phyloP scores from a whole-genome alignment of 257 asterid genomes.

The Ilex asprella region DNA sequence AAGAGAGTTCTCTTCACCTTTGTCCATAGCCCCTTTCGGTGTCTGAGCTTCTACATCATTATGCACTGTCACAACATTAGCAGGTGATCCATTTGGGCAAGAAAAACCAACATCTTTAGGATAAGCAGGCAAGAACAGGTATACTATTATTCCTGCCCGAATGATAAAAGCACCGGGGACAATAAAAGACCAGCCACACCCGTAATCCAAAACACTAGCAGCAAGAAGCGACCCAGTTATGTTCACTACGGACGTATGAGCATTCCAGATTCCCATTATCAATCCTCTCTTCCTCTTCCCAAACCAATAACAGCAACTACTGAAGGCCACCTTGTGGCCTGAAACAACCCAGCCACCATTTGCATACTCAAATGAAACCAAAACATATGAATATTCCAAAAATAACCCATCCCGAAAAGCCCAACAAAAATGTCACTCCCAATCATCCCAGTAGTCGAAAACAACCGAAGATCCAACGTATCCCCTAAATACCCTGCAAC shows the following conservation, averaged over 20 bases:
- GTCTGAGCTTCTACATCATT: too few species aligned
- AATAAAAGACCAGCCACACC: conserved; percentile 93
- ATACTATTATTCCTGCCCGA: conserved; percentile 52
- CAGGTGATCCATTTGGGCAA: conserved; percentile 17
- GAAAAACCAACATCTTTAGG: conserved; percentile 74
- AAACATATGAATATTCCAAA: too few species aligned
- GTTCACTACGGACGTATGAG: conserved; percentile 81
- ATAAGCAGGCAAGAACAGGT: conserved; percentile 64
- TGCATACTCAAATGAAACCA: too few species aligned
- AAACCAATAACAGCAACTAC: conserved; percentile 85
- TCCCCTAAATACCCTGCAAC: too few species aligned
- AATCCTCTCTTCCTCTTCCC: conserved; percentile 79
- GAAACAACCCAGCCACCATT: too few species aligned
- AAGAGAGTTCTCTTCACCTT: too few species aligned
- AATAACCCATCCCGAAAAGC: too few species aligned
- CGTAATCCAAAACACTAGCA: conserved; percentile 62
- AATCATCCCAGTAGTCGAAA: too few species aligned
- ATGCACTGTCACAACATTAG: too few species aligned
- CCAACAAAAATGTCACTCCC: too few species aligned
- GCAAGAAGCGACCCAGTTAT: conserved; percentile 77
- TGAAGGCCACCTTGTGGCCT: conserved; percentile 97
- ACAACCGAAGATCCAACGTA: too few species aligned
- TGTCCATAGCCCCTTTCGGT: too few species aligned
- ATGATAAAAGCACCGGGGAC: conserved; percentile 53
- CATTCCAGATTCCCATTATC: conserved; percentile 93